Base-by-base conservation (phyloP, 371 early-diverging fungal genomes). In the Apophysomyces trapeziformis region DNA sequence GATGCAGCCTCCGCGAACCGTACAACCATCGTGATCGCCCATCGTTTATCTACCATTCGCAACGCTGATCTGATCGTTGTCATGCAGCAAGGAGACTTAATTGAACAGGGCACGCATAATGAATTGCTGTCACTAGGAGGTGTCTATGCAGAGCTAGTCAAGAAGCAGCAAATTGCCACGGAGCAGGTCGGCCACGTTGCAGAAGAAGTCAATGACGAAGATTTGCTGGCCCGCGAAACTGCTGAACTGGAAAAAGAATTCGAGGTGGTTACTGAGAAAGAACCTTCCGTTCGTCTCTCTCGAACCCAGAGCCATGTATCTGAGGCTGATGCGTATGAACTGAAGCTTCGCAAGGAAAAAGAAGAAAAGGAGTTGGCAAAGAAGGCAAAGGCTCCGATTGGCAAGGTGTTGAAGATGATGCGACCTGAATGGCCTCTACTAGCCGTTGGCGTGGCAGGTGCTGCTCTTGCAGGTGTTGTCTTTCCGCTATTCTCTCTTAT, bases 1-100 rank as follows among this genome's bases (percentile, higher is more conserved):
- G 96, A 96, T 63, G 80, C 75, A 21, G 96, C 96, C 5, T 60
- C 92, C 26, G 69, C 75, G 38, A 85, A 90, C 54, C 85, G 97
- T 41, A 96, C 96, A 2, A 96, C 97, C 1, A 88, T 99, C 58
- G 91, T 96, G 5, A 92, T 98, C 72, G 97, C 98, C 1, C 98
- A 98, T 70, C 88, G 93, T 54, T 79, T 95, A 2, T 90, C 93
- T 56, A 95, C 94, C 4, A 86, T 91, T 54, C 79, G 84, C 56
- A 88, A 95, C 66, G 92, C 96, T 2, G 93, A 97, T 68, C 70
- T 87, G 38, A 97, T 98, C 71, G 87, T 90, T 50, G 93, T 93
- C 7, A 88, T 93, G 85, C 76, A 85, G 57, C 74, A 89, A 64
- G 95, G 95, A 50, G 74, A 79, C 11, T 75, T 94, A 11, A 66